Evolutionary conservation across 208 protist genomes (phyloP).

Genomic region (Trypanosomatidae sp.): DNA sequence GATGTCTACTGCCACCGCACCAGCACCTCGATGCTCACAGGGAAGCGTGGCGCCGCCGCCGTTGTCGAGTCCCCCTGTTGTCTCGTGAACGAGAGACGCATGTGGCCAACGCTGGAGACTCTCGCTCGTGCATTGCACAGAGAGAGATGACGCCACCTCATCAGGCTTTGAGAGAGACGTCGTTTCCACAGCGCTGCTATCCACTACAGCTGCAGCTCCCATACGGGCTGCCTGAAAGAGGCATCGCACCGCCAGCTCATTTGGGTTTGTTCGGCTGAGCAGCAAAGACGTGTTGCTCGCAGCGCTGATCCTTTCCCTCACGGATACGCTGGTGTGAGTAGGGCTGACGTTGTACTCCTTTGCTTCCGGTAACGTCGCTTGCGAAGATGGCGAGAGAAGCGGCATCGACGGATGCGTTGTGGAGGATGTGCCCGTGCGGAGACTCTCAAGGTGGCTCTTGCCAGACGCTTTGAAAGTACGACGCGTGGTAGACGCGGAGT

Average conservation of each 20-base stretch:
- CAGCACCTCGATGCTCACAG: background rate
- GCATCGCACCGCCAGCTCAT: constrained; percentile 20
- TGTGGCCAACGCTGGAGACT: background rate
- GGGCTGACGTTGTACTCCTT: background rate
- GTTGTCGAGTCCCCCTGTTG: background rate
- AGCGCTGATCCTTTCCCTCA: background rate
- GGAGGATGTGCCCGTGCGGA: background rate
- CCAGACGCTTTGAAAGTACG: background rate
- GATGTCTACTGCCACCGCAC: background rate
- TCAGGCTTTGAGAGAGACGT: background rate
- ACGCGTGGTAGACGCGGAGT: background rate
- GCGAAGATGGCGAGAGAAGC: background rate
- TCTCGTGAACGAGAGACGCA: background rate
- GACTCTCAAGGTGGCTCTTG: background rate
- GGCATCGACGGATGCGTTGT: background rate
- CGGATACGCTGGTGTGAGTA: background rate
- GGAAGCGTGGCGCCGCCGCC: background rate
- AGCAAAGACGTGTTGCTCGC: background rate
- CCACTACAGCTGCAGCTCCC: background rate
- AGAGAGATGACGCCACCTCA: background rate
- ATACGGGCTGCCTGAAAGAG: constrained; percentile 15
- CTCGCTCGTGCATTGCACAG: background rate
- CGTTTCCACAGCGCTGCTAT: background rate
- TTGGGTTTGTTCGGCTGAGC: constrained; percentile 10
- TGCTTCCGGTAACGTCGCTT: background rate